phyloP scores from a whole-genome alignment of 768 basidiomycete genomes.

The Lenzites betulinus region DNA sequence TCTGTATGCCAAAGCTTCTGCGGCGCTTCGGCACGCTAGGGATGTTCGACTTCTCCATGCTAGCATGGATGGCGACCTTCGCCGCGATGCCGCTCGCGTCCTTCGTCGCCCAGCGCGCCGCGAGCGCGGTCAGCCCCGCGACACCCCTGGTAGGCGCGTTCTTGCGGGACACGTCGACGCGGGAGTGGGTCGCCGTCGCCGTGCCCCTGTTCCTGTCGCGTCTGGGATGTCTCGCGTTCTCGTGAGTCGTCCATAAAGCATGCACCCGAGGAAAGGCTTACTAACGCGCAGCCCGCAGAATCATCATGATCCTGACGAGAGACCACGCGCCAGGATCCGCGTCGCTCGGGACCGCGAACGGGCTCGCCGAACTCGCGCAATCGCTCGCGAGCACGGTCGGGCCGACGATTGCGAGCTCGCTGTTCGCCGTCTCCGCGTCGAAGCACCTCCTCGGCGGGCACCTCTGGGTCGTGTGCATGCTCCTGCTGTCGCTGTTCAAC shows the following conservation, averaged over 20 bases:
- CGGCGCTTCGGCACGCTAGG: conserved; percentile 48
- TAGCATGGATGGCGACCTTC: conserved; percentile 56
- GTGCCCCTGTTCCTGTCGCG: conserved; percentile 48
- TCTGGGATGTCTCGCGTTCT: conserved; percentile 50
- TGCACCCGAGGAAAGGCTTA: too few species aligned
- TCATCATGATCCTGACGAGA: conserved; percentile 37
- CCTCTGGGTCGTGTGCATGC: conserved; percentile 29
- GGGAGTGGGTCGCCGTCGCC: conserved; percentile 55
- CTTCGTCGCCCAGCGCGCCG: conserved; percentile 42
- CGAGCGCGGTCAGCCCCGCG: conserved; percentile 32
- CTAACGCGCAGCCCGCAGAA: conserved; percentile 17
- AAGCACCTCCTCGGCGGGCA: conserved; percentile 26
- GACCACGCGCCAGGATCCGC: conserved; percentile 30
- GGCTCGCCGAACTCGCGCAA: conserved; percentile 36
- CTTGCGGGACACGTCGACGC: conserved; percentile 22
- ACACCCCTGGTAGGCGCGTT: conserved; percentile 9
- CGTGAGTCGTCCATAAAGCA: conserved; percentile 42
- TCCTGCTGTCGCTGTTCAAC: conserved; percentile 22
- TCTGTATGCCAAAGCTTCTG: conserved; percentile 55
- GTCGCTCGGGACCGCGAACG: conserved; percentile 35
- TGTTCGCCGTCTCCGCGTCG: conserved; percentile 31
- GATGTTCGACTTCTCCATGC: conserved; percentile 55
- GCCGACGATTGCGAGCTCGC: conserved; percentile 32
- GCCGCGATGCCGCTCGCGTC: conserved; percentile 52
- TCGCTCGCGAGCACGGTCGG: conserved; percentile 31